These are phyloP conservation scores for Penicillium pulvis DNA, from an alignment of 495 filamentous ascomycete genomes.

Conservation along the genomic window DNA sequence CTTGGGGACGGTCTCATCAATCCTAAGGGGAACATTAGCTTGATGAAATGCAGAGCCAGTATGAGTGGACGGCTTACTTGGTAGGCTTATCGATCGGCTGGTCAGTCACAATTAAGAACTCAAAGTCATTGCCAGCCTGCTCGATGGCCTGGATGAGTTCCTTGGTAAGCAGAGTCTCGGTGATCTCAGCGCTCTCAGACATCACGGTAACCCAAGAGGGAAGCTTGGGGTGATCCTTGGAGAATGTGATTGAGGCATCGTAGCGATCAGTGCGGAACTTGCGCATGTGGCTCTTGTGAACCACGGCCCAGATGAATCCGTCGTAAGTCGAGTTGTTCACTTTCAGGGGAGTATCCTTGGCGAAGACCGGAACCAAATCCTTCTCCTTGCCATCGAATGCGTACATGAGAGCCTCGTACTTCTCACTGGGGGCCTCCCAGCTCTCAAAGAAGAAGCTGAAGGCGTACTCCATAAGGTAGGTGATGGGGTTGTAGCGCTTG, in stretches of 20 bases:
- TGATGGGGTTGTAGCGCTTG: slow-evolving; percentile 89
- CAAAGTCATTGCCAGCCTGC: slow-evolving; percentile 76
- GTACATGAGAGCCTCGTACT: slow-evolving; percentile 72
- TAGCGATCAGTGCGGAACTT: slow-evolving; percentile 88
- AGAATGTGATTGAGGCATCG: slow-evolving; percentile 87
- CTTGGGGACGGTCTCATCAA: slow-evolving; percentile 80
- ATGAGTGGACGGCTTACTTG: slow-evolving; percentile 60
- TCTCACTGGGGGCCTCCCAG: slow-evolving; percentile 66
- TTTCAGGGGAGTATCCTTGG: slow-evolving; percentile 45
- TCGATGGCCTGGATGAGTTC: slow-evolving; percentile 82
- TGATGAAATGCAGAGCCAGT: not conserved
- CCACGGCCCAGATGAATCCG: slow-evolving; percentile 90
- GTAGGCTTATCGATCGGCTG: slow-evolving; percentile 87
- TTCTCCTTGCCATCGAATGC: slow-evolving; percentile 91
- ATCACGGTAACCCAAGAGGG: slow-evolving; percentile 94
- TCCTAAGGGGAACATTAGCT: slow-evolving; percentile 47
- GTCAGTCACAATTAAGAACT: slow-evolving; percentile 87
- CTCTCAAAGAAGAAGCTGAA: slow-evolving; percentile 80
- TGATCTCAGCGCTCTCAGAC: slow-evolving; percentile 94
- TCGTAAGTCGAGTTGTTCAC: slow-evolving; percentile 79
- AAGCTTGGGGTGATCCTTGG: slow-evolving; percentile 86
- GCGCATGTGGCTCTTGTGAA: slow-evolving; percentile 95
- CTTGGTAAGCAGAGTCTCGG: slow-evolving; percentile 79
- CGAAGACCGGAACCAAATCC: slow-evolving; percentile 66
- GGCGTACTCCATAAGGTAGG: slow-evolving; percentile 64